Evolutionary conservation across 2,329 filamentous ascomycete species (phyloP).

Genomic region (Emydomyces testavorans): DNA sequence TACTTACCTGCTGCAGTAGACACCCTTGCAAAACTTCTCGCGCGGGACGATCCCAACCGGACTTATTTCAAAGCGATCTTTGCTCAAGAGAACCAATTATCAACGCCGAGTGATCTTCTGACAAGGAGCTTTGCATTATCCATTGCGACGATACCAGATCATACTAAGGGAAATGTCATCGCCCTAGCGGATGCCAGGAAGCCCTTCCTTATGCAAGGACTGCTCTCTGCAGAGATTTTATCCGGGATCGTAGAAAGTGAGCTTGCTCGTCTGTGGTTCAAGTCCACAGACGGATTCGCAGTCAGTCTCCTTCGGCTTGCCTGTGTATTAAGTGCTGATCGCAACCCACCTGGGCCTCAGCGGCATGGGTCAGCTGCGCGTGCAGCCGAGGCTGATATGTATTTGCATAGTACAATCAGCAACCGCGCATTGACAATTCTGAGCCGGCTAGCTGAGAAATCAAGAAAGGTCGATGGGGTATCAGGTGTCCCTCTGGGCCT

Average conservation of each 20-base stretch:
- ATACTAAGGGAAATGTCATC: slow-evolving; percentile 49
- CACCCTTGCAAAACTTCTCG: slow-evolving; percentile 78
- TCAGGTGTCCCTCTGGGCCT: slow-evolving; percentile 48
- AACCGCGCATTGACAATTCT: slow-evolving; percentile 57
- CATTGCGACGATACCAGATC: slow-evolving; percentile 71
- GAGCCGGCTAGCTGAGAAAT: slow-evolving; percentile 57
- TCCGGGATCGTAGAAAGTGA: slow-evolving; percentile 63
- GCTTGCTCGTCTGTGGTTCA: slow-evolving; percentile 68
- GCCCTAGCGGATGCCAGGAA: slow-evolving; percentile 71
- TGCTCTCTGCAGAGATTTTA: slow-evolving; percentile 81
- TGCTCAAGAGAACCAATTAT: slow-evolving; percentile 53
- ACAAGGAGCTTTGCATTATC: slow-evolving; percentile 79
- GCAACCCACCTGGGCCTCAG: slow-evolving; percentile 39
- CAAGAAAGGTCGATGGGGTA: slow-evolving; percentile 44
- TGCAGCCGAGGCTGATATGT: slow-evolving; percentile 33
- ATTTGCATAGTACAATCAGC: slow-evolving; percentile 45
- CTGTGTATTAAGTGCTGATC: slow-evolving; percentile 56
- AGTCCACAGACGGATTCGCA: slow-evolving; percentile 71
- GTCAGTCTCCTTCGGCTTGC: slow-evolving; percentile 66
- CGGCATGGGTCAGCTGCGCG: slow-evolving; percentile 27
- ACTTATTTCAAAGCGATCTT: slow-evolving; percentile 76
- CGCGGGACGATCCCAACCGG: slow-evolving; percentile 85
- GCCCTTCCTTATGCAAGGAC: slow-evolving; percentile 80
- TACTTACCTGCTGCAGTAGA: slow-evolving; percentile 88
- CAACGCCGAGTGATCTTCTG: slow-evolving; percentile 62